Percentiles rank a stretch among this genome's conserved stretches.
Conservation (phyloP, 148 eudicot genomes). For the Vaccinium myrtillus region DNA sequence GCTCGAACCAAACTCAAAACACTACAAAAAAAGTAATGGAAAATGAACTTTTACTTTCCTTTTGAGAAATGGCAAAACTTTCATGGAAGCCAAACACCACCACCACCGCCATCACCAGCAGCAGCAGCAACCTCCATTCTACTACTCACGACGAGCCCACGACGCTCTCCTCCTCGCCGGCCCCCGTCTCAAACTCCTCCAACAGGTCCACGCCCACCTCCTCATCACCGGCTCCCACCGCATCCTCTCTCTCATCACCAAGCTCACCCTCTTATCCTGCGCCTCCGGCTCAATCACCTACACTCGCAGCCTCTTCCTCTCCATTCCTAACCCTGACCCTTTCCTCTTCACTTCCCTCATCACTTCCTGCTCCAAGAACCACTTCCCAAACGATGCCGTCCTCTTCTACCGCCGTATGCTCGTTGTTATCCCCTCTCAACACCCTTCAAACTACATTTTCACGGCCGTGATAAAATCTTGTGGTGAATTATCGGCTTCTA, state of each 20-base stretch:
- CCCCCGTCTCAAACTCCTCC: slow-evolving; percentile 41
- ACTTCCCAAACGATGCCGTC: slow-evolving; percentile 30
- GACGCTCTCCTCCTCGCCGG: slow-evolving; percentile 48
- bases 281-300: slow-evolving; percentile 36
- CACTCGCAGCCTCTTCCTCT: slow-evolving; percentile 41
- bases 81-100: slow-evolving; percentile 12
- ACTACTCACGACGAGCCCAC: slow-evolving; percentile 23
- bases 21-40: too few species aligned
- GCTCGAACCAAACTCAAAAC: too few species aligned
- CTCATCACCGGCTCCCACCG: slow-evolving; percentile 35
- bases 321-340: slow-evolving; percentile 45
- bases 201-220: slow-evolving; percentile 58
- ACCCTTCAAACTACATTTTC: slow-evolving; percentile 42
- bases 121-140: not conserved
- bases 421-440: not conserved
- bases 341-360: slow-evolving; percentile 61
- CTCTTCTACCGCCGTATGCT: slow-evolving; percentile 47
- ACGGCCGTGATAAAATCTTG: slow-evolving; percentile 51
- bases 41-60: not conserved
- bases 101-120: not conserved
- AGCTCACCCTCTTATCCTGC: slow-evolving; percentile 41
- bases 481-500: slow-evolving; percentile 24
- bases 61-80: slow-evolving; percentile 1
- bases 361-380: slow-evolving; percentile 40
- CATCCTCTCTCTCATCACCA: slow-evolving; percentile 40